Conservation (phyloP, 2,329 filamentous ascomycete species). For the Venturiaceae sp. region DNA sequence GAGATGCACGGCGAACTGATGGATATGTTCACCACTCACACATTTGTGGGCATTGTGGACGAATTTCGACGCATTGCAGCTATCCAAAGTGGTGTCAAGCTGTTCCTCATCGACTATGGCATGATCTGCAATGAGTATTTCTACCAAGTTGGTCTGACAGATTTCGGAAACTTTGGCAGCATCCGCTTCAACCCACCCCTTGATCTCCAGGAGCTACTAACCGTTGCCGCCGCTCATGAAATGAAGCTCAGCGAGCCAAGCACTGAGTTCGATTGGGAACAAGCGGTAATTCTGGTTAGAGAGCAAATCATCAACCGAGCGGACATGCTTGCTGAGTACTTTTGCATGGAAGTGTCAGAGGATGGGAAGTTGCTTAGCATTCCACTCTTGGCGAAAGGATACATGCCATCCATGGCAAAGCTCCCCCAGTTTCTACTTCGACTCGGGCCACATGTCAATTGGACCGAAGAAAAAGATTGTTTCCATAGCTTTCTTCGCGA, state of each 20-base stretch:
- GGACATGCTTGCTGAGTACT: slow-evolving; percentile 90
- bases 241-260: slow-evolving; percentile 33
- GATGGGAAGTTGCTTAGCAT: slow-evolving; percentile 69
- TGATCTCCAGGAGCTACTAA: slow-evolving; percentile 58
- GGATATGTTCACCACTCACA: slow-evolving; percentile 78
- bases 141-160: slow-evolving; percentile 87
- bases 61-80: slow-evolving; percentile 79
- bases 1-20: slow-evolving; percentile 77
- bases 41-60: slow-evolving; percentile 89
- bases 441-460: slow-evolving; percentile 80
- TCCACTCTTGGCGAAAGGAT: slow-evolving; percentile 80
- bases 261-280: slow-evolving; percentile 53
- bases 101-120: slow-evolving; percentile 90
- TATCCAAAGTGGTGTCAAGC: slow-evolving; percentile 83
- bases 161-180: slow-evolving; percentile 88
- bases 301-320: slow-evolving; percentile 62
- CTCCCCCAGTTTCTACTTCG: slow-evolving; percentile 80
- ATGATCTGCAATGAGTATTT: slow-evolving; percentile 79
- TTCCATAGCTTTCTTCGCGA: slow-evolving; percentile 81
- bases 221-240: slow-evolving; percentile 64
- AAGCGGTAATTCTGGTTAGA: slow-evolving; percentile 56
- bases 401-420: slow-evolving; percentile 76
- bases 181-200: slow-evolving; percentile 74
- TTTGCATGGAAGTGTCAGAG: slow-evolving; percentile 71
- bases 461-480: slow-evolving; percentile 74